Evolutionary conservation across 192 early-diverging fungal genomes (phyloP).

Genomic region (Irineochytrium annulatum): DNA sequence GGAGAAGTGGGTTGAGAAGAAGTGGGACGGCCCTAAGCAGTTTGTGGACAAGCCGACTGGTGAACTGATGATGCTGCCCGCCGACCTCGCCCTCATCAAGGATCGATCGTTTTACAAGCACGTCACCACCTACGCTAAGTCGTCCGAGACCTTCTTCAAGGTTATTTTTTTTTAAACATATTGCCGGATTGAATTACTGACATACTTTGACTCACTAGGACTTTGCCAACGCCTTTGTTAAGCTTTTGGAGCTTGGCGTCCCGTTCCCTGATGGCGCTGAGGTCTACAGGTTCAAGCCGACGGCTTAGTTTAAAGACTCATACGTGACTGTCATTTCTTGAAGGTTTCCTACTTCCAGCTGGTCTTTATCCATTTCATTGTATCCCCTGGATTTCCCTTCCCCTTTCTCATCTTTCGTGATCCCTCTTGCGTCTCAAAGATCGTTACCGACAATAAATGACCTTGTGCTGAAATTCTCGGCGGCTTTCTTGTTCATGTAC

Average conservation of each 20-base stretch:
- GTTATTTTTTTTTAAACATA: not conserved
- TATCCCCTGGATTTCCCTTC: no score
- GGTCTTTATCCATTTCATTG: no score
- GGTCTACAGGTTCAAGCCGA: conserved; percentile 14
- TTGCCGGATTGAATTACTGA: not conserved
- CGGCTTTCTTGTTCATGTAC: no score
- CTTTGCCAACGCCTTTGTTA: conserved; percentile 79
- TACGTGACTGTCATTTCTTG: no score
- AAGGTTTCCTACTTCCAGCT: no score
- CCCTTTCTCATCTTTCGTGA: no score
- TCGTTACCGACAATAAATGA: no score
- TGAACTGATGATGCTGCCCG: conserved; percentile 65
- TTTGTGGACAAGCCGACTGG: conserved; percentile 75
- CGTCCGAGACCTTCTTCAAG: conserved; percentile 78
- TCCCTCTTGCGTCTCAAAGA: no score
- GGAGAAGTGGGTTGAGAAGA: conserved; percentile 77
- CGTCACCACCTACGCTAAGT: conserved; percentile 84
- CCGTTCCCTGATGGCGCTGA: conserved; percentile 21
- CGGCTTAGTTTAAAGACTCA: no score
- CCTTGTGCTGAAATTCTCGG: no score
- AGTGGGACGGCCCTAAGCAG: conserved; percentile 82
- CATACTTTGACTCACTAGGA: no score
- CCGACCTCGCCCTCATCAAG: conserved; percentile 64
- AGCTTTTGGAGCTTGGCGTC: conserved; percentile 87
- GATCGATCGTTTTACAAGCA: conserved; percentile 43